Conservation (phyloP, 2,329 filamentous ascomycete genomes). For the Venturia asperata region DNA sequence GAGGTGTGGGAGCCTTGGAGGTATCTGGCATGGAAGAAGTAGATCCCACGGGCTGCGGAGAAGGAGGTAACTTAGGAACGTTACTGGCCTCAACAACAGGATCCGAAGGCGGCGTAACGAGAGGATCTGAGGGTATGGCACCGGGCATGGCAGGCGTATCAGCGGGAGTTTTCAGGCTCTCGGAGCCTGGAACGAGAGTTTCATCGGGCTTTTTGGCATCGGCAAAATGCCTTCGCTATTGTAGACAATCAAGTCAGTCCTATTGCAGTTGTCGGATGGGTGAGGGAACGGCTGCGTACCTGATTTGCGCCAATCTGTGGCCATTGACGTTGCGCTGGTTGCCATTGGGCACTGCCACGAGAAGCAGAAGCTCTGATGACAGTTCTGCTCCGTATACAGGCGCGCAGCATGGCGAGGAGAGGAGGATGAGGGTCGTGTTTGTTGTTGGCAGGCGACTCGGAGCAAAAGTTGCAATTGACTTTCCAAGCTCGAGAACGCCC, state of each 20-base stretch:
- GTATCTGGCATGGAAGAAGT: not conserved
- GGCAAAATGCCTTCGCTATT: conserved; percentile 12
- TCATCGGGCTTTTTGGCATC: conserved; percentile 18
- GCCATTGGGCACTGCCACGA: conserved; percentile 16
- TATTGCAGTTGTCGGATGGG: not conserved
- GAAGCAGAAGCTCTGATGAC: conserved; percentile 13
- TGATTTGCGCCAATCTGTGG: not conserved
- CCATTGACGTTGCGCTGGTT: not conserved
- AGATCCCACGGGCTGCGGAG: conserved; percentile 11
- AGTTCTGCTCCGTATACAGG: conserved; percentile 14
- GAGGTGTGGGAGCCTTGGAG: conserved; percentile 13
- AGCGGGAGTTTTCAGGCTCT: not conserved
- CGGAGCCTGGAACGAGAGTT: conserved; percentile 16
- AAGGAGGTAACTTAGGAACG: conserved; percentile 17
- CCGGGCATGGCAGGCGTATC: conserved; percentile 2
- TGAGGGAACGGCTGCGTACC: conserved; percentile 4
- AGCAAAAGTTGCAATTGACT: conserved; percentile 5
- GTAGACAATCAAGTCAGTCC: conserved; percentile 1
- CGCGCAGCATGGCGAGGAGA: conserved; percentile 14
- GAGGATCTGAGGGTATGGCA: conserved; percentile 15
- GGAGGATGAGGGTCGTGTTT: not conserved
- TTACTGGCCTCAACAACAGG: conserved; percentile 10
- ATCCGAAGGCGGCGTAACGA: not conserved
- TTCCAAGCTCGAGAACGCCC: conserved; percentile 9
- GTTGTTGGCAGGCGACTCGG: conserved; percentile 4